Evolutionary conservation across 768 basidiomycete species (phyloP).

Genomic region (Dioszegia aurantiaca): DNA sequence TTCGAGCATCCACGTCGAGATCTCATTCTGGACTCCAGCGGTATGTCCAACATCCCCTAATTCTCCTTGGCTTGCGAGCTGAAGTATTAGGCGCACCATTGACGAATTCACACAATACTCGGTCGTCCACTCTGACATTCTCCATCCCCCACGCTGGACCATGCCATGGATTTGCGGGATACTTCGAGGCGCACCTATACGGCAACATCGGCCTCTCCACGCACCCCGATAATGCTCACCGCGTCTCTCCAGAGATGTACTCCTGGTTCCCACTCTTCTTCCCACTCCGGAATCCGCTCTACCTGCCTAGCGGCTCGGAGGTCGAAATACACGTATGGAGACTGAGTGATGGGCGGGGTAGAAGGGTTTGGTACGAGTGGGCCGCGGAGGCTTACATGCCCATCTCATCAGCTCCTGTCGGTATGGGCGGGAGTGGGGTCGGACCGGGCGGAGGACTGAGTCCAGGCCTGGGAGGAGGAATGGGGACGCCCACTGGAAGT

Average conservation of each 20-base stretch:
- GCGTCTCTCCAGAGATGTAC: conserved; percentile 90
- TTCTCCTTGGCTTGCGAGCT: neutral
- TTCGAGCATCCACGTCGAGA: conserved; percentile 91
- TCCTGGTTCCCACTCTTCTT: conserved; percentile 99
- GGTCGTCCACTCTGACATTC: conserved; percentile 80
- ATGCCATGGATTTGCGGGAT: conserved; percentile 90
- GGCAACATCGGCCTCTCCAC: conserved; percentile 87
- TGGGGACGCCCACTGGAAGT: conserved; percentile 14
- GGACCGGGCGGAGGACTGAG: conserved; percentile 8
- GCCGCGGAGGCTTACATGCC: conserved; percentile 88
- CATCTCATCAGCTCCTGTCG: conserved; percentile 48
- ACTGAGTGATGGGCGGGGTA: conserved; percentile 73
- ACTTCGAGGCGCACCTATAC: conserved; percentile 93
- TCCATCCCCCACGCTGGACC: conserved; percentile 92
- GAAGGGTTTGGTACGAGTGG: conserved; percentile 96
- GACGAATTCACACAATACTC: conserved; percentile 94
- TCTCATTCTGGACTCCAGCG: conserved; percentile 67
- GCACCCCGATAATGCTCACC: conserved; percentile 81
- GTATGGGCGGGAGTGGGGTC: conserved; percentile 17
- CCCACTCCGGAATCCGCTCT: conserved; percentile 88
- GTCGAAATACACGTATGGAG: conserved; percentile 93
- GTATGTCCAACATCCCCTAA: conserved; percentile 54
- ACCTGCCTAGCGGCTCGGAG: conserved; percentile 87
- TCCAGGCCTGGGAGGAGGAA: conserved; percentile 18
- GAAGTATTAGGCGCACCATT: conserved; percentile 67